A percentile compares a stretch with the other conserved stretches of the same genome.
These are phyloP conservation scores for Cercospora nicotianae DNA, from an alignment of 2,329 filamentous ascomycete genomes.

Conservation along the genomic window DNA sequence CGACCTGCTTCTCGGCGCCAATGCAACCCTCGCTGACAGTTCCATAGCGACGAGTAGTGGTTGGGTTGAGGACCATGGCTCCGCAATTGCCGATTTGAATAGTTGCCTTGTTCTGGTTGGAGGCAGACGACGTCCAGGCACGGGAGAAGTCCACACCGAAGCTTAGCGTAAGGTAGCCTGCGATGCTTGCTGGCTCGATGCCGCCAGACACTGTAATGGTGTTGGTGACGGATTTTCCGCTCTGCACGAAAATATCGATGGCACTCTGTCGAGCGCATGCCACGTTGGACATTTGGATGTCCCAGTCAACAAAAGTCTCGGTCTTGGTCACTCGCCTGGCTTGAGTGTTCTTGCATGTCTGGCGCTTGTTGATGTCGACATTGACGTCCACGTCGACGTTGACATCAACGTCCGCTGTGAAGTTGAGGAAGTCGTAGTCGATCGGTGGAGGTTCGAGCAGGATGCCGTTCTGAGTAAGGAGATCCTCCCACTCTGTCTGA, in stretches of 20 bases:
- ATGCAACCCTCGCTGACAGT: conserved; percentile 24
- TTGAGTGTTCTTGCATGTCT: conserved; percentile 10
- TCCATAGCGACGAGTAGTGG: conserved; percentile 28
- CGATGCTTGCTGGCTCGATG: neutral
- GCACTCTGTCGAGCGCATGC: conserved; percentile 10
- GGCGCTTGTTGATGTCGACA: conserved; percentile 10
- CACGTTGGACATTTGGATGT: conserved; percentile 26
- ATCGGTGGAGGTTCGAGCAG: conserved; percentile 4
- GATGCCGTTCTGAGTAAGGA: conserved; percentile 7
- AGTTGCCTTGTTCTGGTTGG: conserved; percentile 20
- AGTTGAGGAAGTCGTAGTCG: conserved; percentile 17
- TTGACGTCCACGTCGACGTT: conserved; percentile 5
- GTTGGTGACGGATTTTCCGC: conserved; percentile 19
- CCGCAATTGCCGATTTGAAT: conserved; percentile 19
- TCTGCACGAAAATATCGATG: conserved; percentile 17
- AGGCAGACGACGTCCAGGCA: conserved; percentile 13
- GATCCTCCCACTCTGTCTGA: conserved; percentile 6
- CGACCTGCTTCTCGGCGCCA: conserved; percentile 18
- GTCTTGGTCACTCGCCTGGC: neutral
- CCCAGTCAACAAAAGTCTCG: conserved; percentile 23
- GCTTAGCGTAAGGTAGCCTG: neutral
- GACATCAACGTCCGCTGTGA: conserved; percentile 13
- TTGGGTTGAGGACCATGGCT: conserved; percentile 25
- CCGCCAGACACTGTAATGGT: conserved; percentile 5
- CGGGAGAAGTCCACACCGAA: conserved; percentile 14